Percentiles rank a stretch among this genome's conserved stretches.
phyloP scores from a whole-genome alignment of 495 filamentous ascomycete genomes.

The Aspergillus affinis region DNA sequence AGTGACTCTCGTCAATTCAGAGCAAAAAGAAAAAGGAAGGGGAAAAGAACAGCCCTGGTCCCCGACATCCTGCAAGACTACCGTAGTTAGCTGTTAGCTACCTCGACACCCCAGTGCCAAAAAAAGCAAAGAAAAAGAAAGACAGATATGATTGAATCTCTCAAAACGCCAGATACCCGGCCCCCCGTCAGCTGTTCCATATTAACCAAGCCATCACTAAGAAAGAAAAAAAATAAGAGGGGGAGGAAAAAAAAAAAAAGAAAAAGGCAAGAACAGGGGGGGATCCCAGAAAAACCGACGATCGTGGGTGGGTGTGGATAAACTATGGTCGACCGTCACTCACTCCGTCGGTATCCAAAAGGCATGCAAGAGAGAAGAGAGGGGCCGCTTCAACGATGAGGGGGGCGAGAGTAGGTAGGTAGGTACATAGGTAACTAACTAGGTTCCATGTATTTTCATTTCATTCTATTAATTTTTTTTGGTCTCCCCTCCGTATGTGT shows the following conservation, averaged over 20 bases:
- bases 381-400: too few relatives aligned
- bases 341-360: conserved; percentile 18
- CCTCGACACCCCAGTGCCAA: neutral
- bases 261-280: conserved; percentile 27
- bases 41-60: neutral
- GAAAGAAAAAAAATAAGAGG: conserved; percentile 27
- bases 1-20: neutral
- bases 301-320: conserved; percentile 41
- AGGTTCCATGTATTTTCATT: neutral
- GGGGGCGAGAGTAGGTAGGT: neutral
- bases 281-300: conserved; percentile 39
- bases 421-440: neutral
- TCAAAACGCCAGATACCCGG: neutral
- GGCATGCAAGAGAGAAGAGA: conserved; percentile 22
- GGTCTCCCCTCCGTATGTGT: neutral
- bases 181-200: conserved; percentile 19
- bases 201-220: too few relatives aligned
- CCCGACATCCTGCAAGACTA: conserved; percentile 15
- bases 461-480: neutral
- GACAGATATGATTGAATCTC: neutral
- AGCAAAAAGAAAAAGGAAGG: conserved; percentile 9
- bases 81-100: neutral
- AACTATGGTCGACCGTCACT: conserved; percentile 30
- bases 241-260: conserved; percentile 15
- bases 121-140: neutral